Percentiles rank a stretch among this genome's conserved stretches.
Evolutionary conservation across 106 monocot genomes (phyloP).

Genomic region (Phalaenopsis equestris): DNA sequence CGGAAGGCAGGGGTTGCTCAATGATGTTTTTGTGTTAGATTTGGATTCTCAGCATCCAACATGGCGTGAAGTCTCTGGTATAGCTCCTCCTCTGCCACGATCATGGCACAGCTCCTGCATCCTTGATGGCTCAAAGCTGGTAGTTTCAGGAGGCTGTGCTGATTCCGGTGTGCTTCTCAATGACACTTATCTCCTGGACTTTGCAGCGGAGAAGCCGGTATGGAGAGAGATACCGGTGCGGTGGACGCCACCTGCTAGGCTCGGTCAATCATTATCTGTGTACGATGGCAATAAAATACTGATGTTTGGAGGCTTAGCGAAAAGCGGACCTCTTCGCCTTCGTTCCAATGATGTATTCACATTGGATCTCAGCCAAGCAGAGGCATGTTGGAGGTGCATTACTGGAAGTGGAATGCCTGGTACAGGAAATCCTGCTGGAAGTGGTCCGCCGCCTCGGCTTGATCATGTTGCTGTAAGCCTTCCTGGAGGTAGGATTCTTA

Average conservation of each 20-base stretch:
- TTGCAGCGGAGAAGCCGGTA: constrained; percentile 49
- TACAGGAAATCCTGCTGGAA: constrained; percentile 49
- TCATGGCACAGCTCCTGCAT: constrained; percentile 74
- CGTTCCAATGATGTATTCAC: constrained; percentile 61
- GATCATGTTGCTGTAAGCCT: constrained; percentile 66
- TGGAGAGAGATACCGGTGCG: constrained; percentile 56
- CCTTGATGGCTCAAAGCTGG: constrained; percentile 53
- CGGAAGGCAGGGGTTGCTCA: constrained; percentile 46
- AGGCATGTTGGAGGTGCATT: constrained; percentile 46
- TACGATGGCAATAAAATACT: constrained; percentile 49
- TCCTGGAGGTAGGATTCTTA: constrained; percentile 48
- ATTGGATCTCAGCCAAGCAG: constrained; percentile 37
- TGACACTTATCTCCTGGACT: constrained; percentile 47
- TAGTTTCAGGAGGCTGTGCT: constrained; percentile 60
- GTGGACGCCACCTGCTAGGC: constrained; percentile 49
- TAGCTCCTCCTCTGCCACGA: constrained; percentile 47
- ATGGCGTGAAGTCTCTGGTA: constrained; percentile 46
- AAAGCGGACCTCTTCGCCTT: constrained; percentile 51
- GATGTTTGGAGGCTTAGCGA: constrained; percentile 62
- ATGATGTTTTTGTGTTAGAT: constrained; percentile 57
- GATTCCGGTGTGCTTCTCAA: constrained; percentile 65
- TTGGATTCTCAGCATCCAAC: constrained; percentile 46
- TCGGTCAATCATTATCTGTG: constrained; percentile 46
- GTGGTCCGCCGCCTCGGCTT: constrained; percentile 49
- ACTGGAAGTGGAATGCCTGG: constrained; percentile 67